Percentiles rank a stretch among this genome's conserved stretches.
Conservation (phyloP, 164 flowering plant genomes). For the Annona squamosa region DNA sequence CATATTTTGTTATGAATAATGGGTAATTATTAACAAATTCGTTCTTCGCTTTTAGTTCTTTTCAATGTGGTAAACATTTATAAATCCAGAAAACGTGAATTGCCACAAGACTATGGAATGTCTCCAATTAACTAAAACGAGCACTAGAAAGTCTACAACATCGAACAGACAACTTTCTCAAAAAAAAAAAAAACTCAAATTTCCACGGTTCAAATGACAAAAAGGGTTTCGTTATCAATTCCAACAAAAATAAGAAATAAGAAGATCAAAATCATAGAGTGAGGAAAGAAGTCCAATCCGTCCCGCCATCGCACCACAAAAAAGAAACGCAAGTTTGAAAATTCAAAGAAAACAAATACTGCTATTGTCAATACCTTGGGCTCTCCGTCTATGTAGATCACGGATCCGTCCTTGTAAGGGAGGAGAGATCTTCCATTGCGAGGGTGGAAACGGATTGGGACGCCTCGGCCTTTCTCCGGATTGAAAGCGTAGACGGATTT, state of each 20-base stretch:
- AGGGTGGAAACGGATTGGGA: constrained; percentile 44
- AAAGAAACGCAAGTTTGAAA: not conserved
- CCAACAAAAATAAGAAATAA: not conserved
- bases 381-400: constrained; percentile 46
- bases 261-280: not conserved
- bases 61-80: too few relatives aligned
- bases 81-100: too few relatives aligned
- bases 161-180: too few relatives aligned
- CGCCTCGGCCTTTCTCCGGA: constrained; percentile 35
- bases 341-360: not conserved
- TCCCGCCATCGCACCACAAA: not conserved
- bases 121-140: too few relatives aligned
- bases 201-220: too few relatives aligned
- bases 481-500: constrained; percentile 43
- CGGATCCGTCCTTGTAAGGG: constrained; percentile 41
- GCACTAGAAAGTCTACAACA: too few relatives aligned
- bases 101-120: too few relatives aligned
- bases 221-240: too few relatives aligned
- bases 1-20: too few relatives aligned
- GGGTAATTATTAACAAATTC: too few relatives aligned
- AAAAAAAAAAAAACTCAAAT: too few relatives aligned
- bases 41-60: too few relatives aligned
- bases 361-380: constrained; percentile 36
- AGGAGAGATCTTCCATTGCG: constrained; percentile 46
- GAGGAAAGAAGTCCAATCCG: not conserved